phyloP scores from a whole-genome alignment of 495 filamentous ascomycete genomes.

The Daldinia childiae region DNA sequence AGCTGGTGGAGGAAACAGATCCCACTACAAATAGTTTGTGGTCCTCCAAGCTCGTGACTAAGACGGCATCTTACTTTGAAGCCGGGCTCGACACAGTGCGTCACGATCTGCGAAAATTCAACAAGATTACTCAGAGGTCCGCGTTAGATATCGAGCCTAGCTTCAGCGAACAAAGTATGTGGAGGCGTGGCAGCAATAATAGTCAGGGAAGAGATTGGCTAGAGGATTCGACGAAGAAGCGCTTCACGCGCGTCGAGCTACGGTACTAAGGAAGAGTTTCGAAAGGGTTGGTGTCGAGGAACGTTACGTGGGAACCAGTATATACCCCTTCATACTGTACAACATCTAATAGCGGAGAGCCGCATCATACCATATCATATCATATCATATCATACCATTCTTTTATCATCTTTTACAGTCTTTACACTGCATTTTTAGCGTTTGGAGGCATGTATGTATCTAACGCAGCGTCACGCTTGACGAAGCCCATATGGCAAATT shows the following conservation, averaged over 20 bases:
- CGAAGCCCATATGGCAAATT: slow-evolving; percentile 28
- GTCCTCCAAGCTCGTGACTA: not conserved
- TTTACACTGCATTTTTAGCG: slow-evolving; percentile 15
- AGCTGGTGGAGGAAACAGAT: not conserved
- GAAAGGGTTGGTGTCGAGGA: slow-evolving; percentile 15
- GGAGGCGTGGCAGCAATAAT: slow-evolving; percentile 18
- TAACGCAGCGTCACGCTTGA: slow-evolving; percentile 38
- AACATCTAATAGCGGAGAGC: slow-evolving; percentile 30
- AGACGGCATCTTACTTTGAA: not conserved
- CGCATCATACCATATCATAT: slow-evolving; percentile 10
- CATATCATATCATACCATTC: slow-evolving; percentile 14
- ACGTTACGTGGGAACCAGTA: slow-evolving; percentile 26
- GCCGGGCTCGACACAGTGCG: not conserved
- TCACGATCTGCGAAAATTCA: slow-evolving; percentile 5
- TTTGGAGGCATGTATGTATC: slow-evolving; percentile 9
- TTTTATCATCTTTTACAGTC: slow-evolving; percentile 23
- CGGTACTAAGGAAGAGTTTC: slow-evolving; percentile 33
- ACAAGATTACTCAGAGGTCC: not conserved
- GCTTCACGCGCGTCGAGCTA: slow-evolving; percentile 42
- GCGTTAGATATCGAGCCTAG: slow-evolving; percentile 9
- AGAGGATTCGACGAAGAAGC: slow-evolving; percentile 41
- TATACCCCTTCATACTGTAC: slow-evolving; percentile 32
- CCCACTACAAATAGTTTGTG: slow-evolving; percentile 9
- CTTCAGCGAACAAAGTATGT: slow-evolving; percentile 30
- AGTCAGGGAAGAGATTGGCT: slow-evolving; percentile 40